A percentile compares a stretch with the other conserved stretches of the same genome.
These are phyloP conservation scores for Pholiota conissans DNA, from an alignment of 768 basidiomycete species.

Conservation along the genomic window DNA sequence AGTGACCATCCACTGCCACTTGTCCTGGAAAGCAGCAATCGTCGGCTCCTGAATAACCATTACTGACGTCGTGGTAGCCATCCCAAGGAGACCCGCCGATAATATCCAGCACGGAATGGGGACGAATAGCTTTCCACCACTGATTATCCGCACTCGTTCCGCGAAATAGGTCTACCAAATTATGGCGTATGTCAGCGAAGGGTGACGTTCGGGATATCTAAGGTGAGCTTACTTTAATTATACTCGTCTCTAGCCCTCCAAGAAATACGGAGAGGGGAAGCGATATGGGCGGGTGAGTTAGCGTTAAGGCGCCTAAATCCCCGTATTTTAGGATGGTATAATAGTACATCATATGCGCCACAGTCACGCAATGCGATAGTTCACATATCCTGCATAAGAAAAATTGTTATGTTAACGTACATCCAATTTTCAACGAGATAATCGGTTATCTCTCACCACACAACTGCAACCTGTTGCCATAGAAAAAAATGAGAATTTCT, in stretches of 20 bases:
- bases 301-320: background rate
- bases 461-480: background rate
- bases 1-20: background rate
- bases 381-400: background rate
- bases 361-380: background rate
- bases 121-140: background rate
- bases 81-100: background rate
- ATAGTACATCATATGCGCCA: background rate
- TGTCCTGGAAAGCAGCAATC: background rate
- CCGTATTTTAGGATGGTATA: background rate
- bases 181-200: background rate
- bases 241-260: background rate
- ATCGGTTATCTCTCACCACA: too few species aligned
- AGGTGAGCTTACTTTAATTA: background rate
- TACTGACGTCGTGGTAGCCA: background rate
- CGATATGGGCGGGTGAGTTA: background rate
- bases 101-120: background rate
- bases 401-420: background rate
- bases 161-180: background rate
- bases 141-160: background rate
- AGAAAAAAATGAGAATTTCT: background rate
- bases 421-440: background rate
- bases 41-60: background rate
- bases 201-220: background rate
- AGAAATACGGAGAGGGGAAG: background rate